Conservation (phyloP, 108 stramenopile species). For the Chaetoceros tenuissimus region DNA sequence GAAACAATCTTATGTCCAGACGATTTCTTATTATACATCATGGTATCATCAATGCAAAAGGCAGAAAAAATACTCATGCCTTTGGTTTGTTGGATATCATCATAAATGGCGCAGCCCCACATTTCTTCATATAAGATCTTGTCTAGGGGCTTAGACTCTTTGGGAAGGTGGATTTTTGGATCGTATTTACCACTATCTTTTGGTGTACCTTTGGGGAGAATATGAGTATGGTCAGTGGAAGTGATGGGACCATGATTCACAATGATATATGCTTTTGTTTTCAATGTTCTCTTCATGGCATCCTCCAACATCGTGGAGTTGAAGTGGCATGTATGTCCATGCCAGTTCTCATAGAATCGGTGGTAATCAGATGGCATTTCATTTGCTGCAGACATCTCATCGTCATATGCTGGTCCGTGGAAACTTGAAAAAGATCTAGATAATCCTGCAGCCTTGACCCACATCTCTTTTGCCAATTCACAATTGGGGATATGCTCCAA, state of each 20-base stretch:
- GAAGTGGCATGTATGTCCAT: neutral
- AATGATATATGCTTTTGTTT: neutral
- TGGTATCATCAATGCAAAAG: no score
- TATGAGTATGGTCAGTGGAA: neutral
- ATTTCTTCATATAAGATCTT: neutral
- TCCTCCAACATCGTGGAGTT: neutral
- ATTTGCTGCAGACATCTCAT: neutral
- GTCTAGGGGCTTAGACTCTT: neutral
- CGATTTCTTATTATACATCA: no score
- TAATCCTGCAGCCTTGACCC: neutral
- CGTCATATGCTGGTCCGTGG: neutral
- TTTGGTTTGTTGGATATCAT: no score
- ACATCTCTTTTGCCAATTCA: neutral
- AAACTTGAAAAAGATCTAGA: neutral
- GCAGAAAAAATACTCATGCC: no score
- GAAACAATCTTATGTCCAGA: no score
- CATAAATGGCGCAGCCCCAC: neutral
- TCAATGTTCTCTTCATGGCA: neutral
- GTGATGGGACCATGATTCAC: neutral
- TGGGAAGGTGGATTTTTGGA: neutral
- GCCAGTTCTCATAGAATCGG: neutral
- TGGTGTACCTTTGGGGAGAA: neutral
- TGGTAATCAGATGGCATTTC: neutral
- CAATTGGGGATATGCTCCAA: neutral
- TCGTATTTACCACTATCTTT: neutral